Evolutionary conservation across 202 grass and related monocot genomes (phyloP).

Genomic region (Dendrocalamus latiflorus): DNA sequence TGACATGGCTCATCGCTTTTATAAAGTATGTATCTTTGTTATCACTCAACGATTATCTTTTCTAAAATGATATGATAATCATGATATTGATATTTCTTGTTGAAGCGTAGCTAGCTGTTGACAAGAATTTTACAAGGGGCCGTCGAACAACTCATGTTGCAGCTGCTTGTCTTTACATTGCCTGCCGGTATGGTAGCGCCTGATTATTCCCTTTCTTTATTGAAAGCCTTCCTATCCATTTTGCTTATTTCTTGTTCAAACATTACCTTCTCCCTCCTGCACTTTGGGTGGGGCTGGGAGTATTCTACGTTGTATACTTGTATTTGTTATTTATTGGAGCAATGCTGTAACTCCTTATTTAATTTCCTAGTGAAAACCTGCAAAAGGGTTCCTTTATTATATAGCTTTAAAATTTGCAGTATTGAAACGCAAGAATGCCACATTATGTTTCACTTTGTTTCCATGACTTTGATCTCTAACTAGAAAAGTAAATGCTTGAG

Average conservation of each 20-base stretch:
- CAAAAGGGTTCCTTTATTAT: neutral
- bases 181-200: slow-evolving; percentile 52
- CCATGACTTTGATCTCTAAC: neutral
- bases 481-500: slow-evolving; percentile 16
- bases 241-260: neutral
- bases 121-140: slow-evolving; percentile 85
- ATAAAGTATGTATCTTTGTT: slow-evolving; percentile 44
- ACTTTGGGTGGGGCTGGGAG: neutral
- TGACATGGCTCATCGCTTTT: slow-evolving; percentile 59
- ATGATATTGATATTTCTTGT: slow-evolving; percentile 32
- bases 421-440: neutral
- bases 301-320: neutral
- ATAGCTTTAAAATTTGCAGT: neutral
- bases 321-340: neutral
- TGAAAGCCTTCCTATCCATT: neutral
- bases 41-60: neutral
- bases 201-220: slow-evolving; percentile 15
- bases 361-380: neutral
- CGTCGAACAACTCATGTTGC: slow-evolving; percentile 80
- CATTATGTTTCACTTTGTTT: neutral
- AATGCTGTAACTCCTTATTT: neutral
- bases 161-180: slow-evolving; percentile 93
- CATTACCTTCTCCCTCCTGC: neutral
- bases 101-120: slow-evolving; percentile 68
- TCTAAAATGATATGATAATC: slow-evolving; percentile 6